A percentile compares a stretch with the other conserved stretches of the same genome.
phyloP scores from a whole-genome alignment of 2,329 filamentous ascomycete genomes.

The Aureobasidium sp. region DNA sequence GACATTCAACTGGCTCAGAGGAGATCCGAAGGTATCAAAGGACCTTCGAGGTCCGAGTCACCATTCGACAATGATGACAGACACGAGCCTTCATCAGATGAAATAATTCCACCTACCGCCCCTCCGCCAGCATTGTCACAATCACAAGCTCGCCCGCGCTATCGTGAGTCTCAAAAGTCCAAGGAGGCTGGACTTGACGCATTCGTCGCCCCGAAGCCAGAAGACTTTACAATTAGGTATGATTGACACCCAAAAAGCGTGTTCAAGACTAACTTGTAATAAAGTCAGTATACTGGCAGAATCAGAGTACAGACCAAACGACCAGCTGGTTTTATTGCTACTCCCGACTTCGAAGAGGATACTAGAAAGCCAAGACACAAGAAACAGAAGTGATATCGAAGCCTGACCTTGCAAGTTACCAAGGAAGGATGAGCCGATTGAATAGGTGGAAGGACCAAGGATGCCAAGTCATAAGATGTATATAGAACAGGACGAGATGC shows the following conservation, averaged over 20 bases:
- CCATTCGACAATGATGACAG: background rate
- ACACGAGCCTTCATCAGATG: background rate
- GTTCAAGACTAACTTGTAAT: background rate
- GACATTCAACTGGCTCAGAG: background rate
- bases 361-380: background rate
- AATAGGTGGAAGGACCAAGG: background rate
- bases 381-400: background rate
- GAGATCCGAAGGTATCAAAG: too few relatives aligned
- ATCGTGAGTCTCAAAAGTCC: background rate
- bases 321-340: background rate
- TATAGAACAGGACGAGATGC: background rate
- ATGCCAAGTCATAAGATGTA: background rate
- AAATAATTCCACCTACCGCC: background rate
- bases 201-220: too few relatives aligned
- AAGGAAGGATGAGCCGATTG: background rate
- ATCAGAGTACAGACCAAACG: background rate
- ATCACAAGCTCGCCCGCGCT: background rate
- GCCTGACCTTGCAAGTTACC: background rate
- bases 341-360: background rate
- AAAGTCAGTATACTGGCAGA: background rate
- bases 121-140: background rate
- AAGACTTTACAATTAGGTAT: background rate
- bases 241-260: too few relatives aligned
- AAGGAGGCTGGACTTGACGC: background rate
- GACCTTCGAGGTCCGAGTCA: background rate